Conservation (phyloP, 2,329 filamentous ascomycete genomes). For the Incumbomyces delicatus region DNA sequence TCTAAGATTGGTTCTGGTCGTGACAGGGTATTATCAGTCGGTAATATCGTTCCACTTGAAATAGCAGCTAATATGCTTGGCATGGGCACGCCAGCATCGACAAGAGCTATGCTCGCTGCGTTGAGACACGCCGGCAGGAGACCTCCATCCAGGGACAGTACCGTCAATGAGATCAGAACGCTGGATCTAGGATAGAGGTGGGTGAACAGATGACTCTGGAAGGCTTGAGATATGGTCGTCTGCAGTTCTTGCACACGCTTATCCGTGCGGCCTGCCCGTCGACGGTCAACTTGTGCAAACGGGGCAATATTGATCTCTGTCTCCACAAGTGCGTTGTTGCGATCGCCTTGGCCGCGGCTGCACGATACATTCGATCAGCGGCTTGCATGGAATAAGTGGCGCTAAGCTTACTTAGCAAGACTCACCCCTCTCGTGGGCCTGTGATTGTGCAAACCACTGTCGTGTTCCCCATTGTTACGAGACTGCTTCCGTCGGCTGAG, state of each 20-base stretch:
- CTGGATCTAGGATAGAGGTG: constrained; percentile 82
- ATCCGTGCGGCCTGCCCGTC: constrained; percentile 16
- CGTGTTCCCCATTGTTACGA: constrained; percentile 95
- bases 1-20: constrained; percentile 32
- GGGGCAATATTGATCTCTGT: constrained; percentile 21
- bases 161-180: constrained; percentile 73
- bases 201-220: constrained; percentile 68
- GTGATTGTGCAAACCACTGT: constrained; percentile 89
- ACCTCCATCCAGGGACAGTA: constrained; percentile 82
- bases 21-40: constrained; percentile 2
- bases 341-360: constrained; percentile 20
- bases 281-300: constrained; percentile 20
- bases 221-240: constrained; percentile 66
- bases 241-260: constrained; percentile 55
- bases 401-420: neutral
- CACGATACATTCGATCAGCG: neutral
- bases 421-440: constrained; percentile 63
- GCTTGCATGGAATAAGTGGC: too few species aligned
- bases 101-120: constrained; percentile 77
- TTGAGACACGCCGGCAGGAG: constrained; percentile 85
- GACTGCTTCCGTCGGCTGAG: constrained; percentile 83
- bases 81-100: constrained; percentile 95
- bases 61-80: constrained; percentile 80
- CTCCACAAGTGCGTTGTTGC: constrained; percentile 19
- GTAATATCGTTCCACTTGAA: constrained; percentile 60